Conservation (phyloP, 1,139 yeast genomes). For the Protomyces pachydermus region DNA sequence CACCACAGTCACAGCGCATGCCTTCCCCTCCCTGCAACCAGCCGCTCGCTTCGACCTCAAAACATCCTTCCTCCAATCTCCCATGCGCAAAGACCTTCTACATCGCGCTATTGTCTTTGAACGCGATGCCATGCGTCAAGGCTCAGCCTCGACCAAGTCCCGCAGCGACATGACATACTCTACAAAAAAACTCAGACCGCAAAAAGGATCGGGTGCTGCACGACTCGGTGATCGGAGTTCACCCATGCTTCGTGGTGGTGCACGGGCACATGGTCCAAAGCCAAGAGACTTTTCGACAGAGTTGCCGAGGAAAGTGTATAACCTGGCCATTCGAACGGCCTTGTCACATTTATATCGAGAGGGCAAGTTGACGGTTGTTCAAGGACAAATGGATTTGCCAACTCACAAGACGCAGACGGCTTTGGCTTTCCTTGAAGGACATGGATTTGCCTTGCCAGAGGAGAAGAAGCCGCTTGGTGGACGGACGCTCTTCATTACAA, state of each 20-base stretch:
- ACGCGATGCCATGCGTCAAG: constrained; percentile 83
- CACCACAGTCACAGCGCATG: constrained; percentile 7
- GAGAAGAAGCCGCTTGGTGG: constrained; percentile 4
- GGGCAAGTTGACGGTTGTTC: constrained; percentile 68
- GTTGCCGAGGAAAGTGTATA: constrained; percentile 70
- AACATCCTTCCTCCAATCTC: constrained; percentile 53
- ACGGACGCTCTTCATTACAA: constrained; percentile 8
- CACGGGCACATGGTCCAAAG: constrained; percentile 76
- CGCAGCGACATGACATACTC: constrained; percentile 85
- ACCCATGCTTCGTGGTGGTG: constrained; percentile 86
- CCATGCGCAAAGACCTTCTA: constrained; percentile 80
- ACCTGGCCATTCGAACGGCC: constrained; percentile 72
- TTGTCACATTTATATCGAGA: constrained; percentile 70
- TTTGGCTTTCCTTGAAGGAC: constrained; percentile 26
- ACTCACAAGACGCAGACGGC: constrained; percentile 29
- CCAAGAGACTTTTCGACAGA: constrained; percentile 88
- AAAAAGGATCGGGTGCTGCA: constrained; percentile 92
- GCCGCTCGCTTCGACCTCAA: constrained; percentile 7
- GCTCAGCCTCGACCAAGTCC: constrained; percentile 62
- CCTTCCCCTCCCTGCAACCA: constrained; percentile 13
- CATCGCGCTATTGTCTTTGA: constrained; percentile 95
- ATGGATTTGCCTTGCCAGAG: constrained; percentile 22
- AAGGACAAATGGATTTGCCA: constrained; percentile 49
- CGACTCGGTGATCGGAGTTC: constrained; percentile 95
- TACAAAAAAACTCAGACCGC: constrained; percentile 74